A percentile compares a stretch with the other conserved stretches of the same genome.
phyloP scores from a whole-genome alignment of 148 eudicot genomes.

The Amaranthus cruentus region DNA sequence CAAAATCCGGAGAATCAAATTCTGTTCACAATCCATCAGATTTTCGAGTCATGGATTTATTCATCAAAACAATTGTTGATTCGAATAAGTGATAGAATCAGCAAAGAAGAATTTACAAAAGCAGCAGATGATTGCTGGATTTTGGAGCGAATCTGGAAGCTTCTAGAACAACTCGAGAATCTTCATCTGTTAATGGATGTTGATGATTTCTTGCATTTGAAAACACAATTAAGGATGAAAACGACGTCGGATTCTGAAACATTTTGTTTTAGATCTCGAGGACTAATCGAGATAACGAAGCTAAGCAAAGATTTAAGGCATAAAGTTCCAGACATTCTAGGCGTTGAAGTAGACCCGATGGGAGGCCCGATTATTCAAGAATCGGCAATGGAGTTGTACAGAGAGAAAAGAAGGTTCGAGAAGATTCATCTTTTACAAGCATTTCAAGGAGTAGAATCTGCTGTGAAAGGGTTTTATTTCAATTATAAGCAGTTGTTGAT shows the following conservation, averaged over 20 bases:
- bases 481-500: conserved; percentile 60
- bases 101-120: conserved; percentile 16
- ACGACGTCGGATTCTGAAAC: conserved; percentile 39
- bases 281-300: conserved; percentile 44
- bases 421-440: conserved; percentile 68
- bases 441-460: conserved; percentile 66
- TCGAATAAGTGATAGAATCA: conserved; percentile 33
- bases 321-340: conserved; percentile 54
- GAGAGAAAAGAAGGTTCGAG: conserved; percentile 36
- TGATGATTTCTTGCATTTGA: conserved; percentile 52
- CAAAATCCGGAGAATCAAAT: conserved; percentile 43
- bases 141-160: conserved; percentile 54
- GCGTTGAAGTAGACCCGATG: conserved; percentile 70
- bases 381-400: conserved; percentile 66
- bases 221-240: conserved; percentile 49
- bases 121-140: conserved; percentile 57
- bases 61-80: conserved; percentile 29
- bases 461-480: conserved; percentile 59
- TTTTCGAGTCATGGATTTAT: conserved; percentile 63
- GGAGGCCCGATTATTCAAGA: conserved; percentile 75
- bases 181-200: conserved; percentile 64
- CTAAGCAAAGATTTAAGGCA: conserved; percentile 54
- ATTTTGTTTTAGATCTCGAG: conserved; percentile 63
- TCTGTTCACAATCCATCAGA: conserved; percentile 53
- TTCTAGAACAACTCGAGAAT: conserved; percentile 45